Conservation (phyloP, 2,329 filamentous ascomycete genomes). For the Sarocladiaceae sp. region DNA sequence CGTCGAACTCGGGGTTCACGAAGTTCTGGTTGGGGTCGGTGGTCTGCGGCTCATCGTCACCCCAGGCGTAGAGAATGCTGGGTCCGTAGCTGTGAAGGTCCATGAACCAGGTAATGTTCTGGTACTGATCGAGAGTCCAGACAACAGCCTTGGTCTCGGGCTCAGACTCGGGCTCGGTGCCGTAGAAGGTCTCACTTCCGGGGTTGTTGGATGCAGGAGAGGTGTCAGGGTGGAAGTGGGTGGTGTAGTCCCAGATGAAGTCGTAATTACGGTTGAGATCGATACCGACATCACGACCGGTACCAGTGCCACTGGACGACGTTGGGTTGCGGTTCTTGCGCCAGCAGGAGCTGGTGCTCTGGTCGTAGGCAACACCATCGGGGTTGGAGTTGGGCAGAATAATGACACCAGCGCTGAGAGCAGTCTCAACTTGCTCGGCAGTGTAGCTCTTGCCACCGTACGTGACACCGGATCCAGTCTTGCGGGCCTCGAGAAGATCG, state of each 20-base stretch:
- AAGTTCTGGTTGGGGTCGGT: constrained; percentile 41
- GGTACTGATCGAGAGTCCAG: constrained; percentile 44
- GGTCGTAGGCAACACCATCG: constrained; percentile 43
- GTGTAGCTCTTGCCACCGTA: constrained; percentile 47
- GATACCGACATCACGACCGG: constrained; percentile 30
- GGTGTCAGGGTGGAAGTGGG: constrained; percentile 34
- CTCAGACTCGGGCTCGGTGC: constrained; percentile 44
- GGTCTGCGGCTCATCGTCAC: constrained; percentile 45
- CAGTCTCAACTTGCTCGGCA: constrained; percentile 42
- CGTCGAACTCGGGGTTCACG: constrained; percentile 43
- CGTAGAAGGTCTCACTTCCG: constrained; percentile 40
- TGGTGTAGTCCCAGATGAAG: constrained; percentile 48
- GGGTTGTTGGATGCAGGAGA: constrained; percentile 30
- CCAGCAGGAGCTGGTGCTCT: constrained; percentile 41
- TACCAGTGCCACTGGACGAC: constrained; percentile 21
- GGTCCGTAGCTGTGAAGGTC: constrained; percentile 49
- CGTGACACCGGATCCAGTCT: constrained; percentile 39
- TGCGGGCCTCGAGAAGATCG: constrained; percentile 48
- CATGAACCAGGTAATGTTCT: constrained; percentile 47
- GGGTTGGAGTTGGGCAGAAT: constrained; percentile 43
- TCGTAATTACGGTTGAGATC: constrained; percentile 50
- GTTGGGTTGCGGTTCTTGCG: constrained; percentile 45
- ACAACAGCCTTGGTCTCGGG: constrained; percentile 48
- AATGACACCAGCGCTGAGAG: constrained; percentile 45
- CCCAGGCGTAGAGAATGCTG: constrained; percentile 49